Evolutionary conservation across 208 protist genomes (phyloP), one percentile per base, ranked within the genome.

Genomic region (Wallacemonas sp.): DNA sequence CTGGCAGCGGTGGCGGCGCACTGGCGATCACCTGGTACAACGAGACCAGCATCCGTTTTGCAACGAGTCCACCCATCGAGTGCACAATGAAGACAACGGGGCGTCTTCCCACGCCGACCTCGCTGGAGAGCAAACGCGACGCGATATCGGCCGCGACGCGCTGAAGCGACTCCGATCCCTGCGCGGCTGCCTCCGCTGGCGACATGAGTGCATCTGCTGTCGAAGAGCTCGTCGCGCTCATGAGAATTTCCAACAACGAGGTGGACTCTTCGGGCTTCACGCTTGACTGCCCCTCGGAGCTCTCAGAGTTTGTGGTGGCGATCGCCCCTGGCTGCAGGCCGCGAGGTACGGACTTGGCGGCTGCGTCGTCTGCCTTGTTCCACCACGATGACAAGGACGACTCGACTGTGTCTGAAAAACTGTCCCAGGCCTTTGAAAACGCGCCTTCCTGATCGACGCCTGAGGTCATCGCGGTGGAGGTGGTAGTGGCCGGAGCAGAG

Each of bases 61-160:
- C 44, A 3, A 91, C 74, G 26, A 91, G 75, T 0, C 85, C 85
- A 6, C 85, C 85, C 70, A 91, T 81, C 0, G 85, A 91, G 60
- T 91, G 81, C 24, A 72, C 67, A 19, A 91, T 38, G 69, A 91
- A 91, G 2, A 91, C 70, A 6, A 91, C 70, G 16, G 85, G 85
- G 19, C 83, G 36, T 36, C 60, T 55, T 8, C 83, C 83, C 1
- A 85, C 65, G 24, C 76, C 79, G 1, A 89, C 79, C 16, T 61
- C 48, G 2, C 64, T 26, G 21, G 61, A 77, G 32, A 77, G 39
- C 49, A 89, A 46, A 16, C 83, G 79, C 29, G 72, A 69, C 32
- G 79, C 76, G 1, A 89, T 54, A 54, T 86, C 74, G 1, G 76
- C 73, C 1, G 78, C 83, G 9, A 83, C 80, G 29, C 71, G 56